These are phyloP conservation scores for Plasmodium vinckei DNA, from an alignment of 169 alveolate species.

Conservation along the genomic window DNA sequence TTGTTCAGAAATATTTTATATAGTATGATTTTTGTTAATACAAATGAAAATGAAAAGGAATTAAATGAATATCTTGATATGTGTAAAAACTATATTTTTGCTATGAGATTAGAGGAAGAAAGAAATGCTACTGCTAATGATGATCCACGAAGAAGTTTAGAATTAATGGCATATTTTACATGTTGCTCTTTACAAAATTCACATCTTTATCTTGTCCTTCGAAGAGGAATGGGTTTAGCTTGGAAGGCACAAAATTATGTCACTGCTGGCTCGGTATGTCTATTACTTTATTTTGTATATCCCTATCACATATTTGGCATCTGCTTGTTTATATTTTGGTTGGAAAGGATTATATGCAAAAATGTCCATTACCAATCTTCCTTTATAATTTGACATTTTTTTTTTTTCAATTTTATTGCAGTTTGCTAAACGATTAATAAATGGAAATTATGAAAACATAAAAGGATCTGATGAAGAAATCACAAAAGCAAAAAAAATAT, in stretches of 20 bases:
- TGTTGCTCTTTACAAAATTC: conserved; percentile 86
- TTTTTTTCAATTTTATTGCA: conserved; percentile 6
- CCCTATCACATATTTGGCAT: background rate
- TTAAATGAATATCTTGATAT: conserved; percentile 47
- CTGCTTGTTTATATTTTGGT: background rate
- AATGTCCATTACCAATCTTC: background rate
- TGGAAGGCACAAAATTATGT: conserved; percentile 90
- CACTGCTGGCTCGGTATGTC: conserved; percentile 83
- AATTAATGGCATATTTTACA: conserved; percentile 88
- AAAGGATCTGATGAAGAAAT: conserved; percentile 78
- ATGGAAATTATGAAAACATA: conserved; percentile 69
- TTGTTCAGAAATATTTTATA: conserved; percentile 75
- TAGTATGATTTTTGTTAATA: conserved; percentile 25
- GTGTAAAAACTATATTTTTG: conserved; percentile 79
- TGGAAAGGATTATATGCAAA: no score
- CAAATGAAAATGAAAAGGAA: conserved; percentile 37
- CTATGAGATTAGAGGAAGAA: conserved; percentile 83
- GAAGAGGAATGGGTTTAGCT: conserved; percentile 90
- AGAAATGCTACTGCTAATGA: conserved; percentile 74
- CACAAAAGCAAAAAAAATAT: conserved; percentile 78
- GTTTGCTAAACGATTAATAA: conserved; percentile 72
- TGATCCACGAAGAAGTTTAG: conserved; percentile 83
- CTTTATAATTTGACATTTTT: background rate
- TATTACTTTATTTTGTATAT: background rate
- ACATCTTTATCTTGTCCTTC: conserved; percentile 86